Evolutionary conservation across 345 rosid species (phyloP).

Genomic region (Garcia nutans): DNA sequence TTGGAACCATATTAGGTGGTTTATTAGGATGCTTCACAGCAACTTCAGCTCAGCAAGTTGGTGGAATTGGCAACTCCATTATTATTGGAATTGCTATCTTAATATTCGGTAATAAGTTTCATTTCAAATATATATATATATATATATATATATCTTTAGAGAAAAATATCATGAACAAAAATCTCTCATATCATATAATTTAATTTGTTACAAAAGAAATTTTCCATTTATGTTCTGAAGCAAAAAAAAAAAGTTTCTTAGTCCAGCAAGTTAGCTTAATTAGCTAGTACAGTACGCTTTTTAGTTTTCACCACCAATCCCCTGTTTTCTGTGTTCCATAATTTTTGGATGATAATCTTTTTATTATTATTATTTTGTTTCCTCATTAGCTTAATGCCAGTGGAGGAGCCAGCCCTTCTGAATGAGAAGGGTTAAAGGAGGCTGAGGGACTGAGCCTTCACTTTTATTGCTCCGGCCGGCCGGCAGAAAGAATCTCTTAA

Average conservation of each 20-base stretch:
- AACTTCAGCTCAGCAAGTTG: slow-evolving; percentile 40
- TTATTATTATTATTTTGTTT: no score
- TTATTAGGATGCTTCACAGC: slow-evolving; percentile 58
- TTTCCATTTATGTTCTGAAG: neutral
- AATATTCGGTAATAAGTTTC: slow-evolving; percentile 49
- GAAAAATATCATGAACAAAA: no score
- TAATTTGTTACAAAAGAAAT: no score
- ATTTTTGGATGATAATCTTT: slow-evolving; percentile 8
- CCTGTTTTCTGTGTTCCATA: slow-evolving; percentile 6
- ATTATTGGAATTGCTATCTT: slow-evolving; percentile 45
- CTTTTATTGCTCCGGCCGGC: no score
- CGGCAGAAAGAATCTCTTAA: no score
- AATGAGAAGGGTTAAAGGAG: no score
- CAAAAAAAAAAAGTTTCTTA: neutral
- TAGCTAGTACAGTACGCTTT: neutral
- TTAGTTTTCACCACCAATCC: neutral
- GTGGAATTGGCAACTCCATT: slow-evolving; percentile 46
- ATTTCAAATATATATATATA: neutral
- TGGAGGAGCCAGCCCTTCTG: no score
- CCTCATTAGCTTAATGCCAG: neutral
- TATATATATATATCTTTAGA: neutral
- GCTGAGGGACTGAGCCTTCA: no score
- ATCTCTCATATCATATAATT: neutral
- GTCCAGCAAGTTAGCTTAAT: neutral
- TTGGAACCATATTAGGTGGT: slow-evolving; percentile 65